These are phyloP conservation scores for Kickxella alabastrina DNA, from an alignment of 192 early-diverging fungal genomes.

Conservation along the genomic window DNA sequence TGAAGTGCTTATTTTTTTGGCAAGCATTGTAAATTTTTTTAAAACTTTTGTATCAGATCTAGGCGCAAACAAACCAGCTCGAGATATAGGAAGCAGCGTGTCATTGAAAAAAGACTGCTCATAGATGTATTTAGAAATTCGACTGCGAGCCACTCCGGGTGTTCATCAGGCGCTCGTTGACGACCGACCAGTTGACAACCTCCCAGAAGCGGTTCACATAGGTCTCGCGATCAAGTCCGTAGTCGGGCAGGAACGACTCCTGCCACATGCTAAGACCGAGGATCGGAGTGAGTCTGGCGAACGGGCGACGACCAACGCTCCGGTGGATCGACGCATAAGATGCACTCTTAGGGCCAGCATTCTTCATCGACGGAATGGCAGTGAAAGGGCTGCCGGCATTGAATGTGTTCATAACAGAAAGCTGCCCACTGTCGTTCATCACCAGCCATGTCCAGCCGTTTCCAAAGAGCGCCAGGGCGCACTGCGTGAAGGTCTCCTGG, in stretches of 20 bases:
- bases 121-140: too few relatives aligned
- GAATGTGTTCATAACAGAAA: conserved; percentile 50
- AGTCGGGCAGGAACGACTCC: conserved; percentile 49
- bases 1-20: too few relatives aligned
- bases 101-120: too few relatives aligned
- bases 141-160: conserved; percentile 5
- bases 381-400: conserved; percentile 44
- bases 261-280: conserved; percentile 55
- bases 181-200: conserved; percentile 44
- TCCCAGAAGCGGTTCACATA: conserved; percentile 52
- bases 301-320: conserved; percentile 14
- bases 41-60: background rate
- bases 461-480: conserved; percentile 49
- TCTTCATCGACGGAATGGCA: conserved; percentile 15
- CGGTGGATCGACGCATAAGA: conserved; percentile 28
- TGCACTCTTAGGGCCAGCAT: conserved; percentile 6
- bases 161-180: conserved; percentile 38
- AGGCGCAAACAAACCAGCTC: background rate
- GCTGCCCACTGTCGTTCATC: conserved; percentile 23
- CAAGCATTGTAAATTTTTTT: background rate
- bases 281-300: conserved; percentile 31
- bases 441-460: conserved; percentile 56
- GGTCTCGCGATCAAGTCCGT: conserved; percentile 31
- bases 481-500: conserved; percentile 23
- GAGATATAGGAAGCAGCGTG: background rate